A percentile compares a stretch with the other conserved stretches of the same genome.
Conservation (phyloP, 1,284 basidiomycete genomes). For the Leccinum subrobustum region DNA sequence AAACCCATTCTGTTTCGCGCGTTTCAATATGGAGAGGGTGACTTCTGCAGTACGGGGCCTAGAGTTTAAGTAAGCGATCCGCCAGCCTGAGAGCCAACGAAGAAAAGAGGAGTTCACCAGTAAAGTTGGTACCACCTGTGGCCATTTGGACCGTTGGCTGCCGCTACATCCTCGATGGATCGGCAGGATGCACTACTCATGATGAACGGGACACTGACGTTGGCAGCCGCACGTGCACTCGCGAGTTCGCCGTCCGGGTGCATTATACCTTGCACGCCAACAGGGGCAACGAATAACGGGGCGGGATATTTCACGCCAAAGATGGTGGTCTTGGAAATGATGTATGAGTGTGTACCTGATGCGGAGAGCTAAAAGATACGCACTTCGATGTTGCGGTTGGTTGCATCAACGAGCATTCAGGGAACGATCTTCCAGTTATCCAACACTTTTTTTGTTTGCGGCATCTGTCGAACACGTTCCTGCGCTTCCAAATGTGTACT, state of each 20-base stretch:
- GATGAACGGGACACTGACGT: conserved; percentile 52
- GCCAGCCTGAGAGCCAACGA: background rate
- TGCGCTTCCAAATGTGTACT: conserved; percentile 50
- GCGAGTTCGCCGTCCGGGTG: conserved; percentile 57
- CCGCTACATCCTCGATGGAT: conserved; percentile 55
- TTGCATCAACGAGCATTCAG: conserved; percentile 57
- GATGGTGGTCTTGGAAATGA: conserved; percentile 38
- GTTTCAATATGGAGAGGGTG: conserved; percentile 46
- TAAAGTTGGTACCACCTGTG: conserved; percentile 66
- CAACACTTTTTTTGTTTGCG: conserved; percentile 42
- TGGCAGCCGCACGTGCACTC: conserved; percentile 49
- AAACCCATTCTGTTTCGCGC: conserved; percentile 52
- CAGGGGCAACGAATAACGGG: conserved; percentile 53
- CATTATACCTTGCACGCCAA: conserved; percentile 59
- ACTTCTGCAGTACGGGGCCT: conserved; percentile 50
- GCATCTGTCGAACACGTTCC: conserved; percentile 43
- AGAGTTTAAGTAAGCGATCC: background rate
- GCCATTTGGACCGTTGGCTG: conserved; percentile 42
- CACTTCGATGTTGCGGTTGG: conserved; percentile 50
- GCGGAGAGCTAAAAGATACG: background rate
- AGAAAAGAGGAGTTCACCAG: conserved; percentile 35
- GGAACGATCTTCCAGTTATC: conserved; percentile 52
- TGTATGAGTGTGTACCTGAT: background rate
- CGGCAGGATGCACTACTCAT: conserved; percentile 57
- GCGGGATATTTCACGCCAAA: conserved; percentile 50